phyloP scores from a whole-genome alignment of 768 basidiomycete genomes.

The Lyophyllum shimeji region DNA sequence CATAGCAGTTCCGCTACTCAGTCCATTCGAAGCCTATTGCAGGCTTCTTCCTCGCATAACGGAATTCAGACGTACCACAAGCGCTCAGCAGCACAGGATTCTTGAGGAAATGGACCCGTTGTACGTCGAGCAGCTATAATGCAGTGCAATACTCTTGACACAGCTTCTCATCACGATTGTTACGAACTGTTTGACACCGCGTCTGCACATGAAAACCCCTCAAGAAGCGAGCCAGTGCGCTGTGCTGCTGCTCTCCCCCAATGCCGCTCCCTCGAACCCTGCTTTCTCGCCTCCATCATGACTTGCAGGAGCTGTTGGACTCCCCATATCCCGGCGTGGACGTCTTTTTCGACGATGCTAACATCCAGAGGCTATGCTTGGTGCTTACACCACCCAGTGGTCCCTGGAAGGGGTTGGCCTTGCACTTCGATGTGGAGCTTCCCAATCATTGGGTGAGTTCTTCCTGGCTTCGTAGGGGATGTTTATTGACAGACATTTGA shows the following conservation, averaged over 20 bases:
- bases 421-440: conserved; percentile 41
- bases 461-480: background rate
- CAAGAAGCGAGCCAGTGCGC: background rate
- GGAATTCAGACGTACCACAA: background rate
- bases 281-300: conserved; percentile 36
- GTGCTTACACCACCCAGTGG: conserved; percentile 44
- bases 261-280: conserved; percentile 19
- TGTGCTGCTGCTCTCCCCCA: background rate
- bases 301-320: conserved; percentile 40
- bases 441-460: conserved; percentile 38
- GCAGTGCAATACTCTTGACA: background rate
- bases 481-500: background rate
- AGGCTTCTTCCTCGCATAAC: background rate
- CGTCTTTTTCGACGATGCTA: conserved; percentile 40
- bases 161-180: background rate
- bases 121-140: background rate
- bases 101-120: background rate
- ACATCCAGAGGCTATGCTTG: conserved; percentile 41
- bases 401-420: conserved; percentile 40
- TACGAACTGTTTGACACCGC: background rate
- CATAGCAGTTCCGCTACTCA: background rate
- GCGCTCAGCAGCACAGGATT: background rate
- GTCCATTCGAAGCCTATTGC: background rate
- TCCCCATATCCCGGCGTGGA: conserved; percentile 43
- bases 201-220: background rate